Conservation (phyloP, 352 stramenopile species). For the Thraustotheca clavata region DNA sequence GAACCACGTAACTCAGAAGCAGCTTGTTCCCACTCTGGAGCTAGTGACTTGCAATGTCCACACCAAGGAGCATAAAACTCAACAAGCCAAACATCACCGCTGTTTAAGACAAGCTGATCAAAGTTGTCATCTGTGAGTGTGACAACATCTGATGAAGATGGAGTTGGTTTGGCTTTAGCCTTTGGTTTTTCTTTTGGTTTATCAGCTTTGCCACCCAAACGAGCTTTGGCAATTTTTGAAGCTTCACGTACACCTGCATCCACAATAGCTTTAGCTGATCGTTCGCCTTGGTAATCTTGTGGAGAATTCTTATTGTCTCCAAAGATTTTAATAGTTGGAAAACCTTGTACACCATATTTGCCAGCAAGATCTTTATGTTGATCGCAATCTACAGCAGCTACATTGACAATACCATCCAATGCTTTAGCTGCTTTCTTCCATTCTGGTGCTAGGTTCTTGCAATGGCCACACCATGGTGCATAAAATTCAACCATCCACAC, state of each 20-base stretch:
- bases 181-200: constrained; percentile 45
- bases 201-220: constrained; percentile 48
- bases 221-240: constrained; percentile 67
- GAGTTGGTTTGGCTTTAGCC: constrained; percentile 25
- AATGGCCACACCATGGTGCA: constrained; percentile 93
- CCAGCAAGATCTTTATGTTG: constrained; percentile 75
- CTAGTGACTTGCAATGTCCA: constrained; percentile 87
- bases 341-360: constrained; percentile 86
- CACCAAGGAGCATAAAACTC: constrained; percentile 93
- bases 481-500: constrained; percentile 95
- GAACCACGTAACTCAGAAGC: constrained; percentile 79
- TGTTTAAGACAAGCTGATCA: constrained; percentile 85
- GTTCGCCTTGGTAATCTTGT: constrained; percentile 67
- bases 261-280: constrained; percentile 77
- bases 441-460: constrained; percentile 88
- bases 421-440: constrained; percentile 88
- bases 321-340: constrained; percentile 93
- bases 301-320: constrained; percentile 70
- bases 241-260: constrained; percentile 65
- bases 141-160: constrained; percentile 56
- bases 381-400: constrained; percentile 81
- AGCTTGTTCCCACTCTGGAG: constrained; percentile 87
- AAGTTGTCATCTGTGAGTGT: constrained; percentile 89
- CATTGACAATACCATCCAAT: constrained; percentile 82
- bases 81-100: constrained; percentile 84